These are phyloP conservation scores for Yamadazyma conglobata DNA, from an alignment of 1,139 yeast genomes.

Conservation along the genomic window DNA sequence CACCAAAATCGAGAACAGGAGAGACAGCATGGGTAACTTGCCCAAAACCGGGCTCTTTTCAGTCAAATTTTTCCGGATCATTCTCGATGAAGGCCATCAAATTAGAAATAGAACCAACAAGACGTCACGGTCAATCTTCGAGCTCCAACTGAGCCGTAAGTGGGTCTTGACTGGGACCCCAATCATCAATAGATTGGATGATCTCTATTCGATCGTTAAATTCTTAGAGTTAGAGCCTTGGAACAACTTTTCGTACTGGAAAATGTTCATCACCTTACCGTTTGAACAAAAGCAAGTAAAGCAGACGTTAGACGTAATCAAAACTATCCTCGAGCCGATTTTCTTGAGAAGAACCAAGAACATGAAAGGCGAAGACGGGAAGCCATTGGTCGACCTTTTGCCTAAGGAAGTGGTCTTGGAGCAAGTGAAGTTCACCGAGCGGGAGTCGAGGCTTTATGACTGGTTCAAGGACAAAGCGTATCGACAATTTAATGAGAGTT, in stretches of 20 bases:
- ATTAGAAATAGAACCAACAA: conserved; percentile 79
- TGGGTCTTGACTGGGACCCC: conserved; percentile 97
- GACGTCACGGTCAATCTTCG: conserved; percentile 77
- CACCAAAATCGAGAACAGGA: conserved; percentile 33
- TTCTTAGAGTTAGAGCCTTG: conserved; percentile 83
- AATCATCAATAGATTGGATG: conserved; percentile 84
- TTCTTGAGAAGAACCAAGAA: conserved; percentile 81
- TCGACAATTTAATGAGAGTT: conserved; percentile 58
- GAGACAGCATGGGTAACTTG: conserved; percentile 28
- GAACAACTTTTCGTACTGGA: conserved; percentile 87
- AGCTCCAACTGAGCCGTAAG: conserved; percentile 57
- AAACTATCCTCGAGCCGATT: conserved; percentile 80
- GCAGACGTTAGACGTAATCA: conserved; percentile 78
- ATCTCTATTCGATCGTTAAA: conserved; percentile 72
- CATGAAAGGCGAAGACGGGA: conserved; percentile 75
- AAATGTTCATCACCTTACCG: conserved; percentile 78
- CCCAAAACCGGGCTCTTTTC: conserved; percentile 60
- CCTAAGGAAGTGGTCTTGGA: conserved; percentile 70
- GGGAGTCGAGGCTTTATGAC: conserved; percentile 65
- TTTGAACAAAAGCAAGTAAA: conserved; percentile 70
- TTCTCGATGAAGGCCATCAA: conserved; percentile 90
- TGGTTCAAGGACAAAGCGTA: conserved; percentile 71
- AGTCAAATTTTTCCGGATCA: conserved; percentile 71
- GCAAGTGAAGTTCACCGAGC: conserved; percentile 59
- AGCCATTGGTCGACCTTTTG: conserved; percentile 73